Evolutionary conservation across 2,329 filamentous ascomycete genomes (phyloP), one percentile per base, ranked within the genome.

Genomic region (Periconia sp.): DNA sequence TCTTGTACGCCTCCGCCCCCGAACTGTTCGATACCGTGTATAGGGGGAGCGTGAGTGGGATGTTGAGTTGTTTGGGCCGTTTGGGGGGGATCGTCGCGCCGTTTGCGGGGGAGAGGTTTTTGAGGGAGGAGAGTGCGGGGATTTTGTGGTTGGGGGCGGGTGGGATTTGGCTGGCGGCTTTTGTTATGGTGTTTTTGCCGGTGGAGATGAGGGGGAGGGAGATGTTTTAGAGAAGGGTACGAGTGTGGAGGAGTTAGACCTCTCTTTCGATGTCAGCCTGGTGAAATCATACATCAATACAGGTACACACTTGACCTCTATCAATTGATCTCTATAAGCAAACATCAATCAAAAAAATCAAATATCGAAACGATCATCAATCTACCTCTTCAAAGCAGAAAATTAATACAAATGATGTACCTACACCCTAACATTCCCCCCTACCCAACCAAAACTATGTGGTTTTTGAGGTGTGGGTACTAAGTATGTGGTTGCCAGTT

Each of bases 161-260:
- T 35, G 65, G 65, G 15, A 69, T 69, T 18, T 69, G 65, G 65
- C 54, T 69, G 7, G 62, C 64, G 14, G 63, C 65, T 9, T 41
- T 69, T 15, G 47, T 62, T 15, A 67, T 69, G 65, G 61, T 65
- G 13, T 67, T 67, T 51, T 37, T 69, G 49, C 65, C 65, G 1
- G 64, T 69, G 11, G 65, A 69, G 50, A 69, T 69, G 65, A 62
- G 56, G 49, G 62, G 64, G 42, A 56, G 65, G 49, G 64, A 69
- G 54, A 69, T 69, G 65, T 69, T 67, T 33, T 69, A 59, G 17
- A 11, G 11, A n/a, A n/a, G n/a, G n/a, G n/a, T n/a, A n/a, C n/a
- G n/a, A n/a, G n/a, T n/a, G n/a, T n/a, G n/a, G n/a, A n/a, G n/a
- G n/a, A n/a, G n/a, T n/a, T n/a, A n/a, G n/a, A n/a, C n/a, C n/a